Base-by-base conservation (phyloP, 768 basidiomycete species). In the Postia placenta region DNA sequence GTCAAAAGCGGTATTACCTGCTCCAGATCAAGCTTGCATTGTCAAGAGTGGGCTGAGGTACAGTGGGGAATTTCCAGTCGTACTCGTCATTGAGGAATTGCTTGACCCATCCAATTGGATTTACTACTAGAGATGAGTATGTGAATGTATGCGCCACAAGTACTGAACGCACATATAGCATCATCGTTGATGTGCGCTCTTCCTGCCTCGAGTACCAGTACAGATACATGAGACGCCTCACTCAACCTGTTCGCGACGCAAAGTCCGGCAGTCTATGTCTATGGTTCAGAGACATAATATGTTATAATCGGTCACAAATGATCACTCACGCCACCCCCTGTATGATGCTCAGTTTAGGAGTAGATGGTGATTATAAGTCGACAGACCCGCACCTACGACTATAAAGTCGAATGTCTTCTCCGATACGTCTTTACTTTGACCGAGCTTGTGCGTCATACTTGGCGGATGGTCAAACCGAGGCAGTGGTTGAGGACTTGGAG, bases 181-280 rank as follows among this genome's bases (percentile, higher is more conserved):
- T 30, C 33, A 22, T 51, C 50, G 9, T 47, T 44, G 36, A 51
- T 37, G 40, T 53, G 33, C 4, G 51, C 55, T 2, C 42, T 36
- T 2, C 67, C 67, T 0, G 67, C 63, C 47, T 69, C 67, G 43
- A 69, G 57, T 7, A 73, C 63, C 30, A 67, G 56, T 5, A 74
- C 71, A 15, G 63, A 57, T 46, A 62, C 60, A 22, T 57, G 48
- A 1, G 61, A 49, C 49, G 72, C 66, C 46, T 70, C 67, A 7
- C 60, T 55, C 37, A 76, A 58, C 17, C 73, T 56, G 5, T 61
- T 60, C 9, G 73, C 73, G 22, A 74, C 56, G 5, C 65, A 65
- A 17, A 69, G 52, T 7, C 74, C 73, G 1, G 69, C 69, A 2
- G 56, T 50, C 56, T 60, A n/a, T 7, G 37, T 15, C n/a, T n/a